These are phyloP conservation scores for Bruguiera hainesii DNA, from an alignment of 441 rosid genomes.

Conservation along the genomic window DNA sequence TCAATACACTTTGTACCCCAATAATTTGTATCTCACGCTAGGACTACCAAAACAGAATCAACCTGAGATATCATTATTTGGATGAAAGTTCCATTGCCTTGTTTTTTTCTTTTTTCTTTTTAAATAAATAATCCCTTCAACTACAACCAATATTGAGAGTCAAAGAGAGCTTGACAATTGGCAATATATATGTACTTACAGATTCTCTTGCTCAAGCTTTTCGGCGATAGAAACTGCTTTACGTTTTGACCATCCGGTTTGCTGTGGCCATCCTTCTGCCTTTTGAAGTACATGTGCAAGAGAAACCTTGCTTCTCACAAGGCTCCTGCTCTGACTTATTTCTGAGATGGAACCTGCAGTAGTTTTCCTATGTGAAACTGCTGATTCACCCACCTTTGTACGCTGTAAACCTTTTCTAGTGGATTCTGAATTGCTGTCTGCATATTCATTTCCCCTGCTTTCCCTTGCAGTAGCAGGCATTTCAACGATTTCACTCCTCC, in stretches of 20 bases:
- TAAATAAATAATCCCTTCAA: background rate
- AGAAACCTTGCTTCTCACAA: conserved; percentile 87
- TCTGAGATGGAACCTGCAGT: conserved; percentile 33
- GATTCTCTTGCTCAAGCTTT: conserved; percentile 97
- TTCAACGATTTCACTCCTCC: conserved; percentile 88
- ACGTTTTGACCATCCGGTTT: conserved; percentile 68
- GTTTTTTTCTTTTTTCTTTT: no score
- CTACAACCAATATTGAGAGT: background rate
- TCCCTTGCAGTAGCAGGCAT: conserved; percentile 48
- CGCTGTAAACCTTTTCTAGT: conserved; percentile 33
- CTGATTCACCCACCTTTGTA: conserved; percentile 22
- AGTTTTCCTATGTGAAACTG: conserved; percentile 29
- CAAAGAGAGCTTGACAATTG: background rate
- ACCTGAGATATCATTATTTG: background rate
- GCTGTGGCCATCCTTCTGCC: conserved; percentile 76
- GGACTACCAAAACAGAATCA: background rate
- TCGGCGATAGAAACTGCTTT: conserved; percentile 96
- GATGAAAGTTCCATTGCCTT: background rate
- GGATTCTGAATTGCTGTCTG: conserved; percentile 28
- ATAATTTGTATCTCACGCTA: background rate
- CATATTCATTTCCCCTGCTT: conserved; percentile 24
- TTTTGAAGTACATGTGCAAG: conserved; percentile 93
- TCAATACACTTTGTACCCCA: background rate
- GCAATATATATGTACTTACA: conserved; percentile 48
- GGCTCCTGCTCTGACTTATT: conserved; percentile 66